A percentile compares a stretch with the other conserved stretches of the same genome.
These are phyloP conservation scores for Cryptosporidium bovis DNA, from an alignment of 169 alveolate species.

Conservation along the genomic window DNA sequence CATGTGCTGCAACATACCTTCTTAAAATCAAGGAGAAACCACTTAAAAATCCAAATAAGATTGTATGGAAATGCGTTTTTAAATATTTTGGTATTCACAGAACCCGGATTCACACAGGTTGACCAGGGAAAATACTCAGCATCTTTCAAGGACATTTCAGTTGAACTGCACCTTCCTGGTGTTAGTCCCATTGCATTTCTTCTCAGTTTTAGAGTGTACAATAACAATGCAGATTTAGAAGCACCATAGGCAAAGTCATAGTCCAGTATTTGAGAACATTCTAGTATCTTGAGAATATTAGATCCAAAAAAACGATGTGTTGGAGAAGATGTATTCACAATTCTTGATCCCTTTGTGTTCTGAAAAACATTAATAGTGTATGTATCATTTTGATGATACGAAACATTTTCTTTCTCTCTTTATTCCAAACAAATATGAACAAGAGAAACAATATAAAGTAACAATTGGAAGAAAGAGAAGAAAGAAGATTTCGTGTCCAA, in stretches of 20 bases:
- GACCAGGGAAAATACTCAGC: constrained; percentile 46
- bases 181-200: constrained; percentile 70
- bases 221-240: constrained; percentile 63
- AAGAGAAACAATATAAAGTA: too few species aligned
- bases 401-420: too few species aligned
- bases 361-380: not conserved
- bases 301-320: constrained; percentile 60
- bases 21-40: constrained; percentile 28
- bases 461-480: too few species aligned
- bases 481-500: not conserved
- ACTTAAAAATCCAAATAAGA: constrained; percentile 5
- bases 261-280: constrained; percentile 21
- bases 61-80: constrained; percentile 33
- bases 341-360: constrained; percentile 51
- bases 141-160: not conserved
- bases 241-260: constrained; percentile 50
- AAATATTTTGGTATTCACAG: constrained; percentile 39
- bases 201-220: constrained; percentile 49
- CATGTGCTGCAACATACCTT: not conserved
- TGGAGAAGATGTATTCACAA: constrained; percentile 68
- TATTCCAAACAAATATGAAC: not conserved
- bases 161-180: constrained; percentile 1
- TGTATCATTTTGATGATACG: too few species aligned
- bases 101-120: constrained; percentile 74
- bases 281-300: constrained; percentile 32